Percentiles rank a stretch among this genome's conserved stretches.
phyloP scores from a whole-genome alignment of 768 basidiomycete species.

The Boletus reticulatus region DNA sequence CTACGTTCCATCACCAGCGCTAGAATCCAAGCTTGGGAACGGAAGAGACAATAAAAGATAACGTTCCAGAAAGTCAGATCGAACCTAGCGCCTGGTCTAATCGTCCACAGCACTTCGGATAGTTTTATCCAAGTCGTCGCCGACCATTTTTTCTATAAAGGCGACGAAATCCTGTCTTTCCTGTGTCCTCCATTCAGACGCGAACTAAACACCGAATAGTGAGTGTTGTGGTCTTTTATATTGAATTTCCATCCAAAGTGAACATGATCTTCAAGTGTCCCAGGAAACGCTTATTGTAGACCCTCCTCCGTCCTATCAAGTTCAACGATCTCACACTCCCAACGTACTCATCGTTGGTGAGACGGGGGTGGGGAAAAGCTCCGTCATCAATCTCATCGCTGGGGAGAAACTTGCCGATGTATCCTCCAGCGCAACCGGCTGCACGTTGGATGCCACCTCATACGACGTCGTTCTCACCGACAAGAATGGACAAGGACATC shows the following conservation, averaged over 20 bases:
- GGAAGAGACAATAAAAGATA: not conserved
- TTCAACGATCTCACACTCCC: slow-evolving; percentile 18
- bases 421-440: slow-evolving; percentile 30
- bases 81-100: not conserved
- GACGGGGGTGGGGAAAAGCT: slow-evolving; percentile 37
- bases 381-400: slow-evolving; percentile 39
- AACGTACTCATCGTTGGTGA: slow-evolving; percentile 38
- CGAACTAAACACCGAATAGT: slow-evolving; percentile 4
- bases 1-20: slow-evolving; percentile 1
- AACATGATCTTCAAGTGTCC: slow-evolving; percentile 1
- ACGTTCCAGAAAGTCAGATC: slow-evolving; percentile 1
- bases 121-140: not conserved
- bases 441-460: slow-evolving; percentile 29
- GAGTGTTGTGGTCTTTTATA: not conserved
- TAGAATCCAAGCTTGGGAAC: not conserved
- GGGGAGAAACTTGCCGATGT: slow-evolving; percentile 24
- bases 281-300: not conserved
- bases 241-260: not conserved
- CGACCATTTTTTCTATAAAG: slow-evolving; percentile 10
- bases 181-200: not conserved
- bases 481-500: not conserved
- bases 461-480: slow-evolving; percentile 26
- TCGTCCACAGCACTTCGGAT: not conserved
- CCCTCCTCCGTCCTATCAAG: slow-evolving; percentile 5
- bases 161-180: not conserved